A percentile compares a stretch with the other conserved stretches of the same genome.
These are phyloP conservation scores for Brettanomyces custersianus DNA, from an alignment of 805 yeast species.

Conservation along the genomic window DNA sequence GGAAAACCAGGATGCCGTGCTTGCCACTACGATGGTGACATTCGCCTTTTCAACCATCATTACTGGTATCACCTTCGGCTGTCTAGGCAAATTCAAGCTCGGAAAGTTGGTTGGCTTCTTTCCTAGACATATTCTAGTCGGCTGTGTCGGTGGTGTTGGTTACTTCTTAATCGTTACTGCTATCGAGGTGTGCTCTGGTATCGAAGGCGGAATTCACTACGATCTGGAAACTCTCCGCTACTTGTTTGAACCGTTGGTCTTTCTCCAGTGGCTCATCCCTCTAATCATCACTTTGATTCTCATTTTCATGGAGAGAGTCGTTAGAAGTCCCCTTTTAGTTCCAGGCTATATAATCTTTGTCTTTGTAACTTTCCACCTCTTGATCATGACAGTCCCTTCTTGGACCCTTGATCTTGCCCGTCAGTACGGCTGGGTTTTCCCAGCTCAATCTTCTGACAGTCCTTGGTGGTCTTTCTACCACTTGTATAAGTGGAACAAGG, in stretches of 20 bases:
- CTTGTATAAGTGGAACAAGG: slow-evolving; percentile 57
- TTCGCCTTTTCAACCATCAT: slow-evolving; percentile 76
- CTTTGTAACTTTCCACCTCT: slow-evolving; percentile 57
- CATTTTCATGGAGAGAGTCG: slow-evolving; percentile 49
- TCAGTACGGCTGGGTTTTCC: slow-evolving; percentile 78
- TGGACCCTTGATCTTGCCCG: slow-evolving; percentile 58
- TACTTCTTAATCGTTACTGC: slow-evolving; percentile 87
- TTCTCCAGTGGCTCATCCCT: slow-evolving; percentile 69
- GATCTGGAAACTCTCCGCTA: slow-evolving; percentile 44
- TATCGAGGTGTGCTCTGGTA: slow-evolving; percentile 77
- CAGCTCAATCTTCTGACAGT: slow-evolving; percentile 45
- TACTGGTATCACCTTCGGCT: slow-evolving; percentile 75
- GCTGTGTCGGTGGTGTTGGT: slow-evolving; percentile 98
- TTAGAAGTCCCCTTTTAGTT: slow-evolving; percentile 60
- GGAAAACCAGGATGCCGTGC: slow-evolving; percentile 35
- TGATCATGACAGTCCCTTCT: slow-evolving; percentile 56
- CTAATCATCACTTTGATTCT: slow-evolving; percentile 51
- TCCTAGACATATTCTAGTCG: slow-evolving; percentile 92
- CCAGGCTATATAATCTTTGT: slow-evolving; percentile 74
- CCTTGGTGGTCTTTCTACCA: slow-evolving; percentile 90
- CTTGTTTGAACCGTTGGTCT: slow-evolving; percentile 32
- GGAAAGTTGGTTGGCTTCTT: slow-evolving; percentile 91
- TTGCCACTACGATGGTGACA: slow-evolving; percentile 81
- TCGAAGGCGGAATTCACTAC: slow-evolving; percentile 67
- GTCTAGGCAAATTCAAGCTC: slow-evolving; percentile 67